Evolutionary conservation across 2,329 filamentous ascomycete genomes (phyloP).

Genomic region (Colletotrichum plurivorum): DNA sequence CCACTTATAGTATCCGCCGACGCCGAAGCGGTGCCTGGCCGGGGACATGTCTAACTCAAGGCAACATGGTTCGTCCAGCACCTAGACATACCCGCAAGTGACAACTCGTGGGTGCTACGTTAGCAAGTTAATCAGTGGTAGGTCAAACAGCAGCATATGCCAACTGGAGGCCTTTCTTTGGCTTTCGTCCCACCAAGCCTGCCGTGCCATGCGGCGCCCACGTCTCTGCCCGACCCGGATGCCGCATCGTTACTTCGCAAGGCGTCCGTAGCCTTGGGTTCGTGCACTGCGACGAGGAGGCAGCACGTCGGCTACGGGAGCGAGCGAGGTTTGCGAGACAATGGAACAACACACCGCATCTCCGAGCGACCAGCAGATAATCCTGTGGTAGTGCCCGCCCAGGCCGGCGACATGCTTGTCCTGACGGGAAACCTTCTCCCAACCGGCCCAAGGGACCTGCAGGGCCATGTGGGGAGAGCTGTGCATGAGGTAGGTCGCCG

Average conservation of each 20-base stretch:
- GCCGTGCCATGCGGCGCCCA: not conserved
- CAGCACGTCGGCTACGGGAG: not conserved
- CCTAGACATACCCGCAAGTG: too few species aligned
- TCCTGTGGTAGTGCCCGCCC: not conserved
- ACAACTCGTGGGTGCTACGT: too few species aligned
- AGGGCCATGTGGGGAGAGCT: slow-evolving; percentile 24
- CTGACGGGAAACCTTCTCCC: slow-evolving; percentile 15
- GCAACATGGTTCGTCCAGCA: too few species aligned
- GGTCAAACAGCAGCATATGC: slow-evolving; percentile 9
- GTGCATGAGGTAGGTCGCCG: slow-evolving; percentile 14
- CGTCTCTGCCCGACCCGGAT: slow-evolving; percentile 5
- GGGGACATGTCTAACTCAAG: too few species aligned
- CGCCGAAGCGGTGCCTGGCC: slow-evolving; percentile 11
- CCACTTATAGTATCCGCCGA: not conserved
- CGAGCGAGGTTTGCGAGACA: not conserved
- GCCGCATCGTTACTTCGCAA: not conserved
- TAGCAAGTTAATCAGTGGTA: not conserved
- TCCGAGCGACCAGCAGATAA: slow-evolving; percentile 2
- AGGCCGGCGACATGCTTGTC: slow-evolving; percentile 6
- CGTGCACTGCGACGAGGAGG: slow-evolving; percentile 6
- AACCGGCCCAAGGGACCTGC: slow-evolving; percentile 26
- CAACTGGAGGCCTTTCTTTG: slow-evolving; percentile 25
- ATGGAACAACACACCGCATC: slow-evolving; percentile 22
- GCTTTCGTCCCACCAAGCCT: slow-evolving; percentile 12
- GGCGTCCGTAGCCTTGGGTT: not conserved